Evolutionary conservation across 73 alveolate species (phyloP).

Genomic region (Breviolum minutum): DNA sequence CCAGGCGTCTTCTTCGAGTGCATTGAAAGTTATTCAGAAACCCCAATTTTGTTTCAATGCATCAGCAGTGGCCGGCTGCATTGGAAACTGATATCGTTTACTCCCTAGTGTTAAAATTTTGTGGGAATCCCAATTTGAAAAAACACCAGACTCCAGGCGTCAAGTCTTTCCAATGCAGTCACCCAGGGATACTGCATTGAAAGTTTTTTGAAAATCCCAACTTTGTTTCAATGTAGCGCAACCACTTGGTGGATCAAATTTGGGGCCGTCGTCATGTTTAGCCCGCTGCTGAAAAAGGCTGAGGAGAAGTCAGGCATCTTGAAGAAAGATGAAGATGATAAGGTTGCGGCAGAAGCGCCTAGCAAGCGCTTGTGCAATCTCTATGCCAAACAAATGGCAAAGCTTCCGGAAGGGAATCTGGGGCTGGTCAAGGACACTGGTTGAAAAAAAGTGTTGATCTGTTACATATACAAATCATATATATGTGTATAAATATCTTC

Average conservation of each 20-base stretch:
- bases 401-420: neutral
- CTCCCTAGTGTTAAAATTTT: neutral
- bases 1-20: neutral
- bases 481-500: neutral
- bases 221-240: neutral
- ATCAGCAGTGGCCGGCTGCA: neutral
- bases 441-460: neutral
- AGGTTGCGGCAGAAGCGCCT: neutral
- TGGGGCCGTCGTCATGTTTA: neutral
- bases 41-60: neutral
- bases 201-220: neutral
- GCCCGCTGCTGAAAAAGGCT: constrained; percentile 26
- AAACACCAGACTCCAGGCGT: neutral
- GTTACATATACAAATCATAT: neutral
- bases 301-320: neutral
- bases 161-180: neutral
- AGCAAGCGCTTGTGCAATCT: neutral
- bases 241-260: neutral
- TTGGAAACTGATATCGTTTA: neutral
- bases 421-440: constrained; percentile 3
- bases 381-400: neutral
- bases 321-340: neutral
- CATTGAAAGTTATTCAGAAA: neutral
- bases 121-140: neutral
- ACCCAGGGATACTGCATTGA: neutral